phyloP scores from a whole-genome alignment of 1,139 yeast species.

The Protomyces arabidopsidicola region DNA sequence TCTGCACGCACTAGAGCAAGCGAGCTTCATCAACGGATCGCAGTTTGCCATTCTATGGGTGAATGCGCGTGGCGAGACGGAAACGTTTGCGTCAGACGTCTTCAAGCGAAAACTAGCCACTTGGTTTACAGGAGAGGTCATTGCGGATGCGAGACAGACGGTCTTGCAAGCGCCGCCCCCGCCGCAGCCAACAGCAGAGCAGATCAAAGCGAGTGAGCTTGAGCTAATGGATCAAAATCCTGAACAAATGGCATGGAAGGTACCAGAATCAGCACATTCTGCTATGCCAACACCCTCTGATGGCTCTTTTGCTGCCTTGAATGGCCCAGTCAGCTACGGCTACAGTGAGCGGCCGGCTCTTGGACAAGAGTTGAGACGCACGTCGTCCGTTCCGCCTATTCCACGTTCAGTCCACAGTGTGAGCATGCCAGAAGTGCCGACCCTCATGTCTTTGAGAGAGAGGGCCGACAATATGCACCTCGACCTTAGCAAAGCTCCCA shows the following conservation, averaged over 20 bases:
- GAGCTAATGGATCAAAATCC: background rate
- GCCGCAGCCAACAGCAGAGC: background rate
- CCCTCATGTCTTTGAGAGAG: background rate
- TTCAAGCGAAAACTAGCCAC: conserved; percentile 23
- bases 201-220: background rate
- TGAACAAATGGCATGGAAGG: conserved; percentile 5
- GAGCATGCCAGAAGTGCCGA: background rate
- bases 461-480: background rate
- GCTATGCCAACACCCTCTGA: background rate
- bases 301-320: background rate
- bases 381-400: conserved; percentile 15
- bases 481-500: background rate
- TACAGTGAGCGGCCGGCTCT: background rate
- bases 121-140: conserved; percentile 26
- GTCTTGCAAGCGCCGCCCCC: background rate
- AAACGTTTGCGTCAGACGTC: conserved; percentile 23
- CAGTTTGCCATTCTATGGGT: conserved; percentile 30
- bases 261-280: background rate
- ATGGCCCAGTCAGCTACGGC: background rate
- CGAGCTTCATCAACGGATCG: conserved; percentile 27
- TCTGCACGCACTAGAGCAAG: conserved; percentile 24
- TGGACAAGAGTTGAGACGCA: conserved; percentile 15
- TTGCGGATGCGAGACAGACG: conserved; percentile 23
- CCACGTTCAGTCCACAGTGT: background rate
- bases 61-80: conserved; percentile 25